phyloP scores from a whole-genome alignment of 2,329 filamentous ascomycete genomes.

The Ploettnerulaceae sp. region DNA sequence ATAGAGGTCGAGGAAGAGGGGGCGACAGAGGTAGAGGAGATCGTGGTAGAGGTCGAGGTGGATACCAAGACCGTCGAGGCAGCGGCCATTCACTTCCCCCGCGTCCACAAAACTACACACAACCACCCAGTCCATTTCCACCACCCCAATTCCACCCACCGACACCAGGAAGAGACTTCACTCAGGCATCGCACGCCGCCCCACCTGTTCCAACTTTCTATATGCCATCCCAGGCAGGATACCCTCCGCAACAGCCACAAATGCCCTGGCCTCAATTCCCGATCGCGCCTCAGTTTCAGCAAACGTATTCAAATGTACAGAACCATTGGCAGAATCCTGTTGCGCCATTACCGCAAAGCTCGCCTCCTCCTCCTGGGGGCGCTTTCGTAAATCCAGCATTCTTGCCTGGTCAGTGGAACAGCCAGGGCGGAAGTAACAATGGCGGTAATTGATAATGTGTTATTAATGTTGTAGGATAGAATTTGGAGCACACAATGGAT shows the following conservation, averaged over 20 bases:
- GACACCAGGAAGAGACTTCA: conserved; percentile 9
- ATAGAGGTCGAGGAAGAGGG: conserved; percentile 26
- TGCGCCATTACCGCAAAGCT: conserved; percentile 4
- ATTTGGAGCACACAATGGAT: conserved; percentile 2
- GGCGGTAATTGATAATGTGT: conserved; percentile 6
- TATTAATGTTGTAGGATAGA: not conserved
- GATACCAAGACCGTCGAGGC: conserved; percentile 21
- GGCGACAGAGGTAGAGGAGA: conserved; percentile 22
- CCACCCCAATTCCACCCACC: conserved; percentile 7
- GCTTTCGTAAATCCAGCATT: conserved; percentile 33
- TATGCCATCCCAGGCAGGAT: conserved; percentile 15
- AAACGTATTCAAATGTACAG: conserved; percentile 22
- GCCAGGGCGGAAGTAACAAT: conserved; percentile 17
- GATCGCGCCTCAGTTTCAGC: conserved; percentile 16
- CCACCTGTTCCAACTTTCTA: conserved; percentile 10
- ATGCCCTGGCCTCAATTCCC: conserved; percentile 26
- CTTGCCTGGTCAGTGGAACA: conserved; percentile 25
- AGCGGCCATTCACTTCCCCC: conserved; percentile 22
- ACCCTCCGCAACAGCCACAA: conserved; percentile 27
- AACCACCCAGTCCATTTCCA: conserved; percentile 5
- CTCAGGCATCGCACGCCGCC: conserved; percentile 12
- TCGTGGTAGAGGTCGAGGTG: conserved; percentile 28
- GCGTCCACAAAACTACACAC: conserved; percentile 14
- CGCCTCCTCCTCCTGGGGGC: conserved; percentile 20
- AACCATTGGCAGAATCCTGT: conserved; percentile 21